Evolutionary conservation across 352 stramenopile genomes (phyloP).

Genomic region (Detonula confervacea): DNA sequence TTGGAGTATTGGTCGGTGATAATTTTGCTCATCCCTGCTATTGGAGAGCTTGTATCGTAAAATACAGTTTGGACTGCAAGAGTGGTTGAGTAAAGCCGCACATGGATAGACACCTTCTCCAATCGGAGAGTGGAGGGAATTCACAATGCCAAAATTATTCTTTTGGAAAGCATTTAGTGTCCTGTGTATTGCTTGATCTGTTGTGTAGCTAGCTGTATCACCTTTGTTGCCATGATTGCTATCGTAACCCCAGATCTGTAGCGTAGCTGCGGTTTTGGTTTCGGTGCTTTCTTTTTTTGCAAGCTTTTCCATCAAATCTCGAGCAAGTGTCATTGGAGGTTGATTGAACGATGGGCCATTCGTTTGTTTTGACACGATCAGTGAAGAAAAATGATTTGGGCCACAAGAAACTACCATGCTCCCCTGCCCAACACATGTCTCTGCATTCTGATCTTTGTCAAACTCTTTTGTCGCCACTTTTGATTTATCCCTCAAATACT

Average conservation of each 20-base stretch:
- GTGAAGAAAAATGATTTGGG: conserved; percentile 32
- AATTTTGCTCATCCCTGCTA: not conserved
- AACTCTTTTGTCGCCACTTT: not conserved
- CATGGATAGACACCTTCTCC: conserved; percentile 63
- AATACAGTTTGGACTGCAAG: conserved; percentile 65
- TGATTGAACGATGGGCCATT: no score
- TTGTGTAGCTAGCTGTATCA: not conserved
- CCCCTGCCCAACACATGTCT: not conserved
- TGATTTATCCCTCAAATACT: conserved; percentile 25
- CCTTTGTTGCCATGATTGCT: no score
- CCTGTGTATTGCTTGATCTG: conserved; percentile 37
- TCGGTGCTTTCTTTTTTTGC: not conserved
- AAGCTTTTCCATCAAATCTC: conserved; percentile 32
- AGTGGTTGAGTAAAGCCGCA: conserved; percentile 68
- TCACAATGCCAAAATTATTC: conserved; percentile 71
- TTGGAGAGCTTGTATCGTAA: conserved; percentile 47
- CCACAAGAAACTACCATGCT: conserved; percentile 21
- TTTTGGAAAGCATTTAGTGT: conserved; percentile 38
- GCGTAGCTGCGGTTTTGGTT: conserved; percentile 5
- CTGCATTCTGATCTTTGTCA: not conserved
- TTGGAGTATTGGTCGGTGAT: conserved; percentile 42
- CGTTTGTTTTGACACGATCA: conserved; percentile 45
- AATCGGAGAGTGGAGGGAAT: conserved; percentile 47
- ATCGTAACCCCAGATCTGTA: conserved; percentile 32
- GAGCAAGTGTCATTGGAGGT: conserved; percentile 23